A percentile compares a stretch with the other conserved stretches of the same genome.
Conservation (phyloP, 148 eudicot species). For the Persicaria tinctoria region DNA sequence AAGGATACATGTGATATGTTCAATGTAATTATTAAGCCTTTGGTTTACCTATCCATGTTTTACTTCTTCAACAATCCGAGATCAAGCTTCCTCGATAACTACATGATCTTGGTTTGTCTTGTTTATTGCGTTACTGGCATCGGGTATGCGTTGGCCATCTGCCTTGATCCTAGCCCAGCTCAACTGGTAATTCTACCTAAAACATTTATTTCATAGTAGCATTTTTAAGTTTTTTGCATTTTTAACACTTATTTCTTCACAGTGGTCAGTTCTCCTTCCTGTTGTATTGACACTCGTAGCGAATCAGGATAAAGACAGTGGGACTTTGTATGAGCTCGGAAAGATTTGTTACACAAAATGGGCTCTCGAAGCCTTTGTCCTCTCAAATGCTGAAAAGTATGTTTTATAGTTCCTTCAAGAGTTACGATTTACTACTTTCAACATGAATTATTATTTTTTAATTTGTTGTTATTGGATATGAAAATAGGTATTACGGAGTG, state of each 20-base stretch:
- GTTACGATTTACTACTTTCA: not conserved
- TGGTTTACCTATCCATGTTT: conserved; percentile 83
- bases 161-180: conserved; percentile 61
- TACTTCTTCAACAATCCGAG: conserved; percentile 84
- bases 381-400: conserved; percentile 86
- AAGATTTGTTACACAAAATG: conserved; percentile 60
- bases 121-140: conserved; percentile 88
- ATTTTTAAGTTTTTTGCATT: not conserved
- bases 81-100: conserved; percentile 63
- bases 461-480: not conserved
- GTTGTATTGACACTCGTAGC: conserved; percentile 81
- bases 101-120: conserved; percentile 57
- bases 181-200: conserved; percentile 47
- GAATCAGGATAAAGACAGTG: conserved; percentile 53
- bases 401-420: not conserved
- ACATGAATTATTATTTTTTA: not conserved
- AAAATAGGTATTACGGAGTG: conserved; percentile 64
- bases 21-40: conserved; percentile 58
- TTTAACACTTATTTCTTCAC: conserved; percentile 16
- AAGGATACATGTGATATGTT: conserved; percentile 79
- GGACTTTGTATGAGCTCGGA: conserved; percentile 29
- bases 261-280: conserved; percentile 89
- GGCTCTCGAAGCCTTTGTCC: conserved; percentile 82
- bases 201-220: not conserved
- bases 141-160: conserved; percentile 72